phyloP scores from a whole-genome alignment of 169 alveolate species.

The Cryptosporidium sp. region DNA sequence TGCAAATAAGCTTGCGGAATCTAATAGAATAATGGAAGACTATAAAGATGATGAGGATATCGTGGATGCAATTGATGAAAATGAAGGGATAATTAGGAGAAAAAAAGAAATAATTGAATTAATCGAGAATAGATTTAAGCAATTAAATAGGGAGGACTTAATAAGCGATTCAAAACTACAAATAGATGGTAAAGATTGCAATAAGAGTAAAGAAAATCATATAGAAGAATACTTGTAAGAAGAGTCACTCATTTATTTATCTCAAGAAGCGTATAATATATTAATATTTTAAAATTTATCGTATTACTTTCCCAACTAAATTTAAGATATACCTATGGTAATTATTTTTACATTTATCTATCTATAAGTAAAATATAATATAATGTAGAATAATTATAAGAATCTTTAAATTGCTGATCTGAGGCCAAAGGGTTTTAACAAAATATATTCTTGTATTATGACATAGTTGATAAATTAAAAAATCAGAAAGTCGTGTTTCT shows the following conservation, averaged over 20 bases:
- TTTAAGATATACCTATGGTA: background rate
- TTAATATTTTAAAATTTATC: background rate
- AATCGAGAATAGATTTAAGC: slow-evolving; percentile 29
- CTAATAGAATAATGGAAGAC: slow-evolving; percentile 38
- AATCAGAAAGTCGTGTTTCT: slow-evolving; percentile 89
- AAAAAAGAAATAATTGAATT: slow-evolving; percentile 41
- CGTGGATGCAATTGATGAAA: slow-evolving; percentile 41
- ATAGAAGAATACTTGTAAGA: slow-evolving; percentile 6
- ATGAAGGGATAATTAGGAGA: slow-evolving; percentile 20
- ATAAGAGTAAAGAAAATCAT: background rate
- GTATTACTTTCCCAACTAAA: background rate
- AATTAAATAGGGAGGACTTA: background rate
- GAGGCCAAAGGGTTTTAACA: slow-evolving; percentile 59
- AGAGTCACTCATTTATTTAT: background rate
- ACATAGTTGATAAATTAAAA: slow-evolving; percentile 87
- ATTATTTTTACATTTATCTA: background rate
- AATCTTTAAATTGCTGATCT: slow-evolving; percentile 13
- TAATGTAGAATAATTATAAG: slow-evolving; percentile 43
- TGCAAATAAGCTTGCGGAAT: slow-evolving; percentile 22
- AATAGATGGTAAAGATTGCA: background rate
- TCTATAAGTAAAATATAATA: slow-evolving; percentile 33
- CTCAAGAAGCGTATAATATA: too few species aligned
- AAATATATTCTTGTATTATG: slow-evolving; percentile 43
- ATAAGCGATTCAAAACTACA: background rate
- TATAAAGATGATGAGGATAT: slow-evolving; percentile 52